phyloP scores from a whole-genome alignment of 805 yeast genomes.

The Yueomyces sp. region DNA sequence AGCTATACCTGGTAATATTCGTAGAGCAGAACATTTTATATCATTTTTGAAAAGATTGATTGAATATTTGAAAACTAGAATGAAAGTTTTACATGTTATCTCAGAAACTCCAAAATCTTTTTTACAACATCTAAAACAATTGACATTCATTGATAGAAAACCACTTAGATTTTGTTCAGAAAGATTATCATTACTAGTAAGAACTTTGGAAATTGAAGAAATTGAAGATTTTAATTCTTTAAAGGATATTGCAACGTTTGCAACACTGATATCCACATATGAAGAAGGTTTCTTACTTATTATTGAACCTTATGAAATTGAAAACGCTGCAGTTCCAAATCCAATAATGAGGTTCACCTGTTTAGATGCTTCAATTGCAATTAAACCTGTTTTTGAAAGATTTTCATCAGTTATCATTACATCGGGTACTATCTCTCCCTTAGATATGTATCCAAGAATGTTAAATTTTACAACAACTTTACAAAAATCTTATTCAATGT shows the following conservation, averaged over 20 bases:
- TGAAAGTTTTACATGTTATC: slow-evolving; percentile 94
- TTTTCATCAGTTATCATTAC: slow-evolving; percentile 89
- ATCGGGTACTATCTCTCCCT: slow-evolving; percentile 94
- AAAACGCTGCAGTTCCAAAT: slow-evolving; percentile 91
- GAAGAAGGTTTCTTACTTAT: slow-evolving; percentile 87
- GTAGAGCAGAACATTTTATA: slow-evolving; percentile 94
- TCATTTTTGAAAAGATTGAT: slow-evolving; percentile 86
- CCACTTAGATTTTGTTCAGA: slow-evolving; percentile 90
- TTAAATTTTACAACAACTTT: slow-evolving; percentile 83
- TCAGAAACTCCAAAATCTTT: slow-evolving; percentile 96
- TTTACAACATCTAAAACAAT: slow-evolving; percentile 79
- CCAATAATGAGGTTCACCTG: slow-evolving; percentile 90
- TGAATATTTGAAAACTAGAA: slow-evolving; percentile 88
- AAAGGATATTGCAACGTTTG: slow-evolving; percentile 93
- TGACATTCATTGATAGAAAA: slow-evolving; percentile 84
- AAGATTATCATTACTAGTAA: slow-evolving; percentile 70
- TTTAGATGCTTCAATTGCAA: slow-evolving; percentile 94
- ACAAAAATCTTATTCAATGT: slow-evolving; percentile 93
- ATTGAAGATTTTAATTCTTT: slow-evolving; percentile 87
- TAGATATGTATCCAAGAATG: slow-evolving; percentile 98
- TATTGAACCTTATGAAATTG: slow-evolving; percentile 90
- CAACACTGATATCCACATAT: slow-evolving; percentile 88
- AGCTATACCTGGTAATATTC: slow-evolving; percentile 93
- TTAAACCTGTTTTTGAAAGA: slow-evolving; percentile 89
- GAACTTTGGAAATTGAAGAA: slow-evolving; percentile 77